These are phyloP conservation scores for Lumnitzera littorea DNA, from an alignment of 345 rosid genomes.

Conservation along the genomic window DNA sequence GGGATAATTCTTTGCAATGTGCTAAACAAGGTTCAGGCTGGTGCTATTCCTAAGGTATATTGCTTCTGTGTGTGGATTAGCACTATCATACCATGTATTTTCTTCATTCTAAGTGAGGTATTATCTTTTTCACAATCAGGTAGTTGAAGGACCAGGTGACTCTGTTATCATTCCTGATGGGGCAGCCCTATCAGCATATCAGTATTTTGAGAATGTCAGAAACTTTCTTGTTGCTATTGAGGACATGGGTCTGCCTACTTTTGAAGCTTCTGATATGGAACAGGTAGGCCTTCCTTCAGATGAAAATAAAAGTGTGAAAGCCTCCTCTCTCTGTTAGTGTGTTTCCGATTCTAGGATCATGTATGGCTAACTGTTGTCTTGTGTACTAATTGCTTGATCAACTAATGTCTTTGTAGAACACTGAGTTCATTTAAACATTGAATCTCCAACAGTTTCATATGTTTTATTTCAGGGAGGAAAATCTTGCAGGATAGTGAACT, in stretches of 20 bases:
- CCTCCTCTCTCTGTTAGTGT: neutral
- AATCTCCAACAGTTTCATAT: neutral
- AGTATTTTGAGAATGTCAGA: slow-evolving; percentile 84
- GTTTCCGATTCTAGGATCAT: neutral
- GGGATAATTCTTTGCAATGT: slow-evolving; percentile 84
- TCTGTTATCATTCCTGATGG: slow-evolving; percentile 68
- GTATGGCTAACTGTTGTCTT: neutral
- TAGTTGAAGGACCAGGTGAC: slow-evolving; percentile 74
- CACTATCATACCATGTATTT: too few species aligned
- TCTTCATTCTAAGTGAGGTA: too few species aligned
- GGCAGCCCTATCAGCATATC: slow-evolving; percentile 81
- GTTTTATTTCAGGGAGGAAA: slow-evolving; percentile 15
- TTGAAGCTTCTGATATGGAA: slow-evolving; percentile 88
- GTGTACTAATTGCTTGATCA: neutral
- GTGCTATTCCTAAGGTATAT: slow-evolving; percentile 66
- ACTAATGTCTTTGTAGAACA: neutral
- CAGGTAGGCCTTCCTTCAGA: slow-evolving; percentile 33
- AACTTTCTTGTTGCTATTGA: slow-evolving; percentile 70
- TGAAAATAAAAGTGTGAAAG: neutral
- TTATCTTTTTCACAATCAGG: slow-evolving; percentile 23
- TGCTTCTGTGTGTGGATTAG: neutral
- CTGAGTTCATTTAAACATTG: neutral
- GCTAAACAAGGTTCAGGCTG: slow-evolving; percentile 80
- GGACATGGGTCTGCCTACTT: slow-evolving; percentile 76
- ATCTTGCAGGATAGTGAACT: slow-evolving; percentile 63